Conservation (phyloP, 805 yeast species). For the Wickerhamiella alocasiicola region DNA sequence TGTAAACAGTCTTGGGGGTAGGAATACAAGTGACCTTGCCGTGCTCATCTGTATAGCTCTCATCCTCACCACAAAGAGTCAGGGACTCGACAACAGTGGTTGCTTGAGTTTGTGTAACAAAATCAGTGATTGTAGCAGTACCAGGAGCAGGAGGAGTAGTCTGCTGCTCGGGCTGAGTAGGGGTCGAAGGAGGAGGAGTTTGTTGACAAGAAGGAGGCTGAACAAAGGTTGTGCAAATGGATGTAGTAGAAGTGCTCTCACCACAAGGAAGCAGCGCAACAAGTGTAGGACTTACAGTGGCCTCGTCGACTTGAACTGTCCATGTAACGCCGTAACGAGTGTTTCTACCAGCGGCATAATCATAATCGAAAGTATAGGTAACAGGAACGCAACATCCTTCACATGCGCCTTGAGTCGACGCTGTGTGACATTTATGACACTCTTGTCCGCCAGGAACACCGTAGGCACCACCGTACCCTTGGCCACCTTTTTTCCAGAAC, state of each 20-base stretch:
- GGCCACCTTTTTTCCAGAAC: conserved; percentile 20
- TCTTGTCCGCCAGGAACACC: conserved; percentile 6
- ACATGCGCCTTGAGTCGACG: conserved; percentile 15
- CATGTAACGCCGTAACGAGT: conserved; percentile 16
- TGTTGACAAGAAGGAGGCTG: conserved; percentile 5
- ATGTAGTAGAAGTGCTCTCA: conserved; percentile 1
- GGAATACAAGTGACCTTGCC: conserved; percentile 2
- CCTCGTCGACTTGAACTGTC: conserved; percentile 17
- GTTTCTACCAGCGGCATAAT: conserved; percentile 12
- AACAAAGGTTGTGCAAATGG: conserved; percentile 5
- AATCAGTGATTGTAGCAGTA: conserved; percentile 7
- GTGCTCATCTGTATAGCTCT: neutral
- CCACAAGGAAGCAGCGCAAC: conserved; percentile 4
- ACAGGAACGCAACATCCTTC: conserved; percentile 25
- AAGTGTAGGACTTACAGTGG: conserved; percentile 7
- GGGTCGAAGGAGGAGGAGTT: conserved; percentile 12
- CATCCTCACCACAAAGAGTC: conserved; percentile 1
- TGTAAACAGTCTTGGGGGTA: conserved; percentile 2
- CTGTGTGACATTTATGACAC: conserved; percentile 8
- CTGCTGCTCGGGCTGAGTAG: neutral
- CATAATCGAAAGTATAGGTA: conserved; percentile 20
- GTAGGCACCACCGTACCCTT: conserved; percentile 8
- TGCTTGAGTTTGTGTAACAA: conserved; percentile 13
- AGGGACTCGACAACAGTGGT: conserved; percentile 11
- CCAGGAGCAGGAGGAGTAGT: neutral